phyloP scores from a whole-genome alignment of 331 rosid genomes.

The Quercus phellos region DNA sequence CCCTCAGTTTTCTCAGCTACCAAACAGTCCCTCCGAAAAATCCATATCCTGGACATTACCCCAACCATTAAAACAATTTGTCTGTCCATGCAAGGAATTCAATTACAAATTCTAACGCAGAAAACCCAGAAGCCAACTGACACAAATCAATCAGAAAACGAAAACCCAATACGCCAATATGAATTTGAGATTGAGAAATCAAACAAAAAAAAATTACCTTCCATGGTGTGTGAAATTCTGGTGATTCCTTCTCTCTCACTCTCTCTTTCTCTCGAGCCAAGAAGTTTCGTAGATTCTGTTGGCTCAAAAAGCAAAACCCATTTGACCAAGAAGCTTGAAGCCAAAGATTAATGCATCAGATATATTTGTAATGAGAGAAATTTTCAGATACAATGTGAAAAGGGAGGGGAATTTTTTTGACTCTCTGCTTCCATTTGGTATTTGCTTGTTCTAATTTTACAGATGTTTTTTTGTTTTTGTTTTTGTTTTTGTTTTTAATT shows the following conservation, averaged over 20 bases:
- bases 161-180: conserved; percentile 33
- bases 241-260: conserved; percentile 14
- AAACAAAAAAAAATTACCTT: conserved; percentile 44
- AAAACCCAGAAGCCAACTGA: conserved; percentile 20
- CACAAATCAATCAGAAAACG: conserved; percentile 20
- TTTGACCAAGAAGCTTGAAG: conserved; percentile 22
- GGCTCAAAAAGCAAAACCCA: conserved; percentile 40
- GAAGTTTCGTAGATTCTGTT: conserved; percentile 25
- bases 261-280: not conserved
- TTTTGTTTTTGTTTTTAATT: not conserved
- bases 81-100: conserved; percentile 23
- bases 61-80: conserved; percentile 26
- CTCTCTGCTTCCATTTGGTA: conserved; percentile 17
- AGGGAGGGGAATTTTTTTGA: conserved; percentile 18
- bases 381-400: conserved; percentile 28
- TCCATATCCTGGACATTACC: conserved; percentile 7
- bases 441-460: conserved; percentile 30
- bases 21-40: conserved; percentile 22
- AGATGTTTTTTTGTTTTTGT: not conserved
- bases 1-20: conserved; percentile 29
- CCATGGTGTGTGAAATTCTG: conserved; percentile 53
- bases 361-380: not conserved
- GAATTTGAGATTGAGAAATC: conserved; percentile 8
- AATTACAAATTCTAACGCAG: conserved; percentile 23
- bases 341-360: conserved; percentile 22